Percentiles rank a stretch among this genome's conserved stretches.
Conservation (phyloP, 257 asterid genomes). For the Penstemon newberryi region DNA sequence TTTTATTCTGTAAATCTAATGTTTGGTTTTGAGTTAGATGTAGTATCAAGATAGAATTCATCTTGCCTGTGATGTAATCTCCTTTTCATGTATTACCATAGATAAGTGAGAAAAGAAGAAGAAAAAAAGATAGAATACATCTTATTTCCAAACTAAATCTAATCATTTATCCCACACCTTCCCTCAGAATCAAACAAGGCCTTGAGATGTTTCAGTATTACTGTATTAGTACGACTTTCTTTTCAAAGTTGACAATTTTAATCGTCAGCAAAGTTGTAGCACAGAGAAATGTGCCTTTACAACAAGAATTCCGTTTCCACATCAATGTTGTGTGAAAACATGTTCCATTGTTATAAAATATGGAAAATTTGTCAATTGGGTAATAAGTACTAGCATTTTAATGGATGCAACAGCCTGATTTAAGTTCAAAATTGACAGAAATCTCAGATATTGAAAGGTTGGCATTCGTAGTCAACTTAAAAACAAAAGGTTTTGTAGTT, state of each 20-base stretch:
- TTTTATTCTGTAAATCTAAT: background rate
- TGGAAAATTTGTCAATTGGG: slow-evolving; percentile 2
- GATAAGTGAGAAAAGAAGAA: no score
- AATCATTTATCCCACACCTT: background rate
- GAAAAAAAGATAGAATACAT: background rate
- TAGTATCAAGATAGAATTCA: background rate
- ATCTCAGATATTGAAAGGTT: background rate
- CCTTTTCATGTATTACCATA: no score
- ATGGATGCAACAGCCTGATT: no score
- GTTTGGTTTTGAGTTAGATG: slow-evolving; percentile 1
- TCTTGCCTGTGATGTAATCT: no score
- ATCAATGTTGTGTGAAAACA: background rate
- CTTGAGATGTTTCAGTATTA: background rate
- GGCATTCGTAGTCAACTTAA: background rate
- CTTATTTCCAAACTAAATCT: background rate
- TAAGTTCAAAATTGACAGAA: no score
- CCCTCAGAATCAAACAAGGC: background rate
- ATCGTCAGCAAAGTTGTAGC: background rate
- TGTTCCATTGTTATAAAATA: background rate
- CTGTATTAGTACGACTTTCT: background rate
- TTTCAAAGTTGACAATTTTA: background rate
- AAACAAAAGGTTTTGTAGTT: background rate
- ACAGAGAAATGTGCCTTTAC: background rate
- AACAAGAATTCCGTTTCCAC: background rate
- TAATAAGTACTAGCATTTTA: background rate